Evolutionary conservation across 2,329 filamentous ascomycete genomes (phyloP), one percentile per base, ranked within the genome.

Genomic region (Colletotrichum paranaense): DNA sequence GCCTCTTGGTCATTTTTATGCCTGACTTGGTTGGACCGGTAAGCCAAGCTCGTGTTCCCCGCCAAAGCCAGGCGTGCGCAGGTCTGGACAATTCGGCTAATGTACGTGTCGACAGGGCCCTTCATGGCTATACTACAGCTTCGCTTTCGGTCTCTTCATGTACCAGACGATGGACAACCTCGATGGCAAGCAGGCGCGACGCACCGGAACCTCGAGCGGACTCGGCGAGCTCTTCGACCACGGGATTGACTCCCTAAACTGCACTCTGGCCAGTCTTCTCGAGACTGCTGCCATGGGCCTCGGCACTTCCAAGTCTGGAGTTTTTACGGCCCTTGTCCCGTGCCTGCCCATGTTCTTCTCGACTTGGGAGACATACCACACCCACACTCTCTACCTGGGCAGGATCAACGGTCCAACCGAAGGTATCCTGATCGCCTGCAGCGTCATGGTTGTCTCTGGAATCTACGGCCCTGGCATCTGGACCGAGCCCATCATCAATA

Each of bases 81-180:
- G 28, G 72, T 22, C 64, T 28, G 26, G 19, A 67, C 56, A 32
- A 28, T 62, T 55, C 65, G 66, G 75, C 75, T 74, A 30, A 67
- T 30, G 1, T 7, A 0, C 19, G n/a, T 55, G 53, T 38, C 53
- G 55, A 19, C 9, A 97, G 92, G 94, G 92, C 24, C 95, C 95
- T 9, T 89, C 92, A 79, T 98, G 97, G 96, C 84, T 98, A 24
- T 98, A 98, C 86, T 97, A 94, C 81, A 98, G 95, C 84, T 98
- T 98, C 82, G 96, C 95, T 1, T 90, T 97, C 76, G 97, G 97
- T 53, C 89, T 99, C 72, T 99, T 97, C 93, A 97, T 97, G 94
- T 97, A 98, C 84, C 97, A 97, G 78, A 99, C 97, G 16, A 95
- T 99, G 93, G 97, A 99, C 87, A 99, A 99, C 82, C 93, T 98